A percentile compares a stretch with the other conserved stretches of the same genome.
Conservation (phyloP, 768 basidiomycete species). For the Collybia mongolica region DNA sequence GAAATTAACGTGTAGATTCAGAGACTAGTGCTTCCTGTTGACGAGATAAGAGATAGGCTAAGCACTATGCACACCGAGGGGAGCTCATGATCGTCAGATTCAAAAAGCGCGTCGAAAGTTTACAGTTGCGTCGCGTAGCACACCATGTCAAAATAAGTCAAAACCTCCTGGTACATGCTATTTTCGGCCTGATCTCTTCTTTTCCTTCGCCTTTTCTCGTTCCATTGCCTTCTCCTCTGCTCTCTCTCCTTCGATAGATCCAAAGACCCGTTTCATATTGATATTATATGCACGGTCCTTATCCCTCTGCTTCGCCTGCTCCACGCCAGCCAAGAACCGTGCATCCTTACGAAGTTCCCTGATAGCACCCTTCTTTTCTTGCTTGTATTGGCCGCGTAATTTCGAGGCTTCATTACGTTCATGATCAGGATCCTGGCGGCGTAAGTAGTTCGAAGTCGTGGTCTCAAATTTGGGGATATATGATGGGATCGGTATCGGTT, state of each 20-base stretch:
- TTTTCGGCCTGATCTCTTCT: slow-evolving; percentile 74
- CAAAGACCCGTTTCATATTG: slow-evolving; percentile 81
- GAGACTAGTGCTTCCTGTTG: too few relatives aligned
- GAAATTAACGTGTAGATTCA: too few relatives aligned
- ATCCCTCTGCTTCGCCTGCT: slow-evolving; percentile 79
- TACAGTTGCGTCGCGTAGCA: not conserved
- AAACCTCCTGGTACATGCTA: slow-evolving; percentile 25
- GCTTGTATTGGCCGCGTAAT: slow-evolving; percentile 84
- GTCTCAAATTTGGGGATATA: slow-evolving; percentile 93
- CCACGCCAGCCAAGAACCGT: slow-evolving; percentile 86
- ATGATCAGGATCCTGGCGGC: slow-evolving; percentile 86
- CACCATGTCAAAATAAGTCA: slow-evolving; percentile 2
- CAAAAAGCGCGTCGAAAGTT: slow-evolving; percentile 2
- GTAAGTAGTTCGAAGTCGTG: slow-evolving; percentile 69
- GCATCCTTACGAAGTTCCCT: slow-evolving; percentile 95
- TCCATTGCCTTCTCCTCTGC: slow-evolving; percentile 95
- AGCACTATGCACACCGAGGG: too few relatives aligned
- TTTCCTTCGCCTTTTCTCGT: slow-evolving; percentile 75
- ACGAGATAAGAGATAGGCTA: too few relatives aligned
- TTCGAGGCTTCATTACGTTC: slow-evolving; percentile 88
- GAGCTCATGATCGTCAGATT: too few relatives aligned
- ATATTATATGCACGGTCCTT: slow-evolving; percentile 82
- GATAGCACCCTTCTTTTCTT: slow-evolving; percentile 96
- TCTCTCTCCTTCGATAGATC: slow-evolving; percentile 78
- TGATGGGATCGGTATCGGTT: slow-evolving; percentile 92